Conservation (phyloP, 225 moss, liverwort and hornwort genomes). For the Neckera pumila region DNA sequence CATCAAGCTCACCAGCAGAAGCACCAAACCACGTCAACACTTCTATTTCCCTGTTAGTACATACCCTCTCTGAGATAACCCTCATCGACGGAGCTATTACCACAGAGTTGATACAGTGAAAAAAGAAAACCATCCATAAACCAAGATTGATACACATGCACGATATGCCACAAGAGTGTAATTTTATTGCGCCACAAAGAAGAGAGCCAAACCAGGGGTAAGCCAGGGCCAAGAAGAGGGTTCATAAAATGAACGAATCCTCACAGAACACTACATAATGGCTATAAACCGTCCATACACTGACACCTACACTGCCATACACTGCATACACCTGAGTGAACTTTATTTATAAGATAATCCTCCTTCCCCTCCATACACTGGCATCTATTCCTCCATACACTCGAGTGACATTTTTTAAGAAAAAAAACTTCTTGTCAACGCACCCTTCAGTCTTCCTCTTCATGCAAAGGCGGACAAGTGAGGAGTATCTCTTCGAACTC, state of each 20-base stretch:
- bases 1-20: no score
- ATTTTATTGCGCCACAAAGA: neutral
- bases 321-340: neutral
- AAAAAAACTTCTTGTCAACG: neutral
- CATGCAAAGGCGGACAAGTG: neutral
- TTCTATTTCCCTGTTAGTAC: neutral
- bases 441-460: neutral
- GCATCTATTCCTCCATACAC: neutral
- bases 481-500: neutral
- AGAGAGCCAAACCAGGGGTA: no score
- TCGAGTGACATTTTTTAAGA: neutral
- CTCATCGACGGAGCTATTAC: neutral
- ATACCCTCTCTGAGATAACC: neutral
- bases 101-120: neutral
- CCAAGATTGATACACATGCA: neutral
- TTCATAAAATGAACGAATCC: neutral
- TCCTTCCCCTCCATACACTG: neutral
- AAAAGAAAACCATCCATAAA: neutral
- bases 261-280: accelerated
- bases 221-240: neutral
- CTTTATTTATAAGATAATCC: neutral
- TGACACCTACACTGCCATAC: no score
- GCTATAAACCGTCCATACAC: no score
- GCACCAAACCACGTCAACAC: neutral
- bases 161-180: no score